Evolutionary conservation across 148 eudicot genomes (phyloP), one percentile per base, ranked within the genome.

Genomic region (Rhododendron ferrugineum): DNA sequence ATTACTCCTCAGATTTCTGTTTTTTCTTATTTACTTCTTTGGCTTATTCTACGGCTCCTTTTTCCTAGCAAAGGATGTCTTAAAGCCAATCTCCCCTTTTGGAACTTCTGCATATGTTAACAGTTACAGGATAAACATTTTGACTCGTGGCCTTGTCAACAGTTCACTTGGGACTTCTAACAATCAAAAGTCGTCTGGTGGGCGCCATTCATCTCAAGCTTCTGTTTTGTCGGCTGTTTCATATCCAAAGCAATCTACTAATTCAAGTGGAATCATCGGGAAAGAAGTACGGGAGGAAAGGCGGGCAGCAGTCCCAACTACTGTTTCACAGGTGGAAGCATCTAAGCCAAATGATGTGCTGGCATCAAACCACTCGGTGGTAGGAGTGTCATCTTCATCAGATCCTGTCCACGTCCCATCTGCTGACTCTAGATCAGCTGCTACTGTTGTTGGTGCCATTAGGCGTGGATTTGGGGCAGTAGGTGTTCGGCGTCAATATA

Each of bases 391-490:
- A 20, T 97, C 98, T 70, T 90, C 94, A 81, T 97, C 94, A 16
- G 99, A 97, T 91, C 98, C 98, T 88, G 98, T 95, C 85, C 99
- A 97, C 86, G 95, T 95, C 79, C 99, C 98, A 83, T 94, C 96
- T 18, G 90, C 87, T 80, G 91, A 92, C 83, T 93, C 98, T 47
- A 91, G 93, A 89, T 88, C 94, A 16, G 90, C 94, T 84, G 90
- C 94, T 64, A 90, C 91, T 76, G 85, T 94, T 89, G 98, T 94
- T 89, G 98, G 98, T 64, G 92, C 98, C 44, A 92, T 90, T 86
- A 92, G 89, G 90, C 99, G 98, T 88, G 98, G 93, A 74, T 91
- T 95, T 84, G 98, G 98, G 72, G 94, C 90, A 77, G 98, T 93
- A 66, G 99, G 99, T 85, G 92, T 92, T 85, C 98, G 96, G 37